Conservation (phyloP, 306 rosid species). For the Hippophae rhamnoides region DNA sequence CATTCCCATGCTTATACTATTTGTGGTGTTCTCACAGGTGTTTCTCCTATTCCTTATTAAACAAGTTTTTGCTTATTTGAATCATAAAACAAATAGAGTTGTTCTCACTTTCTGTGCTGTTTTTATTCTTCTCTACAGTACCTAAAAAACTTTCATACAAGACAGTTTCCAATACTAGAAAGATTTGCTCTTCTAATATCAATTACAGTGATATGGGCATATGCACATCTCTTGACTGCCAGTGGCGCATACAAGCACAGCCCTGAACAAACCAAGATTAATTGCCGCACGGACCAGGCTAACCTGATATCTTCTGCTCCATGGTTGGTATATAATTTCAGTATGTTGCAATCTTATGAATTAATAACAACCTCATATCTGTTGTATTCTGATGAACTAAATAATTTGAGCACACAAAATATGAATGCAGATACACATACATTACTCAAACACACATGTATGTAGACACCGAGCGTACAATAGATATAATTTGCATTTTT, state of each 20-base stretch:
- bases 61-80: neutral
- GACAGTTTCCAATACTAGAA: constrained; percentile 67
- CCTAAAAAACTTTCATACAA: constrained; percentile 67
- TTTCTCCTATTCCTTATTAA: neutral
- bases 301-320: constrained; percentile 95
- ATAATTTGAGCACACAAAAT: neutral
- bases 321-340: constrained; percentile 47
- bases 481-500: too few species aligned
- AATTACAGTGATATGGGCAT: constrained; percentile 88
- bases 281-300: constrained; percentile 79
- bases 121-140: constrained; percentile 41
- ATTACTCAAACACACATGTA: neutral
- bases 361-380: neutral
- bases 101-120: constrained; percentile 6
- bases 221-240: constrained; percentile 93
- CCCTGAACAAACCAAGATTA: constrained; percentile 60
- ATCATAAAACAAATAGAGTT: neutral
- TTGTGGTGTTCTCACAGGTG: constrained; percentile 83
- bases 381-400: neutral
- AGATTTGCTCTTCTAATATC: constrained; percentile 83
- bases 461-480: too few species aligned
- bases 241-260: constrained; percentile 93
- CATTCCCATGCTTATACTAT: constrained; percentile 82
- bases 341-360: neutral
- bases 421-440: neutral